Evolutionary conservation across 2,329 filamentous ascomycete species (phyloP).

Genomic region (Albifimbria verrucaria): DNA sequence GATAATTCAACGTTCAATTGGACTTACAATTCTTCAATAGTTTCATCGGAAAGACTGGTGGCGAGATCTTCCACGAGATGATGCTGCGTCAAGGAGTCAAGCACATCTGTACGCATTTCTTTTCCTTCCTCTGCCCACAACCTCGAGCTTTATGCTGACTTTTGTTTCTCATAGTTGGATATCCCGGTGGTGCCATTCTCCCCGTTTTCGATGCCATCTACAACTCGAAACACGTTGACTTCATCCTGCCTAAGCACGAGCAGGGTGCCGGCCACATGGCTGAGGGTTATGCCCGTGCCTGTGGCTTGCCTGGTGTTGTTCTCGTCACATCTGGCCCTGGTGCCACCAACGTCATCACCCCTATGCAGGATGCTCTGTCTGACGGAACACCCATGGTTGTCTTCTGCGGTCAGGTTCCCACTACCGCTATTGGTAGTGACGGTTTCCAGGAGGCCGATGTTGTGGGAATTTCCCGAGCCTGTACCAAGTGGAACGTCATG

Average conservation of each 20-base stretch:
- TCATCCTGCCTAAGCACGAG: constrained; percentile 92
- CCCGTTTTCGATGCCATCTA: constrained; percentile 99
- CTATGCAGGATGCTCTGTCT: constrained; percentile 92
- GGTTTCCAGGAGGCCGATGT: constrained; percentile 97
- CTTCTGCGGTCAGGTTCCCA: constrained; percentile 90
- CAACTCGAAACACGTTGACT: constrained; percentile 95
- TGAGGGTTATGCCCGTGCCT: constrained; percentile 93
- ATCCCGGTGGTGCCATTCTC: constrained; percentile 93
- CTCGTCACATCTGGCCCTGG: constrained; percentile 95
- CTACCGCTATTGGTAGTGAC: constrained; percentile 86
- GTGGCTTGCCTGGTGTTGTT: constrained; percentile 91
- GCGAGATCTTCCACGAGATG: constrained; percentile 99
- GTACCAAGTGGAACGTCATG: constrained; percentile 99
- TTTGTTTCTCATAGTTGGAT: constrained; percentile 67
- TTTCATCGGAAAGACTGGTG: constrained; percentile 92
- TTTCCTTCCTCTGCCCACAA: not conserved
- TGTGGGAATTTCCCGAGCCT: constrained; percentile 82
- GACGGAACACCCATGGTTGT: constrained; percentile 96
- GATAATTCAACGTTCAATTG: no score
- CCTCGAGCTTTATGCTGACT: not conserved
- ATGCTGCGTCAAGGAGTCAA: constrained; percentile 91
- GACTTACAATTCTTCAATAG: constrained; percentile 36
- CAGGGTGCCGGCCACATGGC: constrained; percentile 99
- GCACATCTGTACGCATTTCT: constrained; percentile 76
- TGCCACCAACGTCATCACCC: constrained; percentile 93